phyloP scores from a whole-genome alignment of 352 stramenopile species.

The Globisporangium echinulatum region DNA sequence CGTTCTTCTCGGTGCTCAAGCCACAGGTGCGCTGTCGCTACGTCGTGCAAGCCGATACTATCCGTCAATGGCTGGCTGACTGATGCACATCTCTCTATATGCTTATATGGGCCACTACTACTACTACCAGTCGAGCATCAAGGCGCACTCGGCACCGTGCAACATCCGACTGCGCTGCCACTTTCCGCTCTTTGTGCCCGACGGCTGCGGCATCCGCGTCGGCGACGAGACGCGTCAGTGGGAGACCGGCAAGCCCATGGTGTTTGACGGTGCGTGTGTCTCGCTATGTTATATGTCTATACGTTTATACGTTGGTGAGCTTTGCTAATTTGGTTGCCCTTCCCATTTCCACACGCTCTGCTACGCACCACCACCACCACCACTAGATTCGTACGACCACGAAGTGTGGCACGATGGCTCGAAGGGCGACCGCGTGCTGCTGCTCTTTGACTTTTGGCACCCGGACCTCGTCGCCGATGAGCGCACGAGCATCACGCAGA shows the following conservation, averaged over 20 bases:
- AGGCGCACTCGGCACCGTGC: slow-evolving; percentile 91
- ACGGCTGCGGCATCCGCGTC: slow-evolving; percentile 89
- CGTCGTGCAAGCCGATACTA: not conserved
- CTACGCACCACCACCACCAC: too few relatives aligned
- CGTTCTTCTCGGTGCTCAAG: slow-evolving; percentile 95
- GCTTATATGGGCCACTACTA: too few relatives aligned
- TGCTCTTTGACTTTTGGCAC: slow-evolving; percentile 86
- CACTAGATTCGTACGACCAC: slow-evolving; percentile 71
- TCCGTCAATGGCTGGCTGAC: not conserved
- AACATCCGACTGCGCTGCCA: slow-evolving; percentile 95
- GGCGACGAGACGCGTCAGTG: slow-evolving; percentile 80
- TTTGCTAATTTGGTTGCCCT: not conserved
- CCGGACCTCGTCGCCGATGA: slow-evolving; percentile 55
- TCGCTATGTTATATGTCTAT: too few relatives aligned
- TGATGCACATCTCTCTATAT: not conserved
- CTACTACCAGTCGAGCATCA: slow-evolving; percentile 69
- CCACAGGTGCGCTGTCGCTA: slow-evolving; percentile 33
- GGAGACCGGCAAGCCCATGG: slow-evolving; percentile 69
- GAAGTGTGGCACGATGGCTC: slow-evolving; percentile 70
- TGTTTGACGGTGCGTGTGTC: slow-evolving; percentile 61
- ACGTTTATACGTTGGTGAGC: not conserved
- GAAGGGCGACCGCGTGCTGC: slow-evolving; percentile 65
- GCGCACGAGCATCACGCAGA: slow-evolving; percentile 46
- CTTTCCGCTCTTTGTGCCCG: slow-evolving; percentile 89
- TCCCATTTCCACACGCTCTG: too few relatives aligned